Base-by-base conservation (phyloP, 2,329 filamentous ascomycete species). In the Delphinella strobiligena region DNA sequence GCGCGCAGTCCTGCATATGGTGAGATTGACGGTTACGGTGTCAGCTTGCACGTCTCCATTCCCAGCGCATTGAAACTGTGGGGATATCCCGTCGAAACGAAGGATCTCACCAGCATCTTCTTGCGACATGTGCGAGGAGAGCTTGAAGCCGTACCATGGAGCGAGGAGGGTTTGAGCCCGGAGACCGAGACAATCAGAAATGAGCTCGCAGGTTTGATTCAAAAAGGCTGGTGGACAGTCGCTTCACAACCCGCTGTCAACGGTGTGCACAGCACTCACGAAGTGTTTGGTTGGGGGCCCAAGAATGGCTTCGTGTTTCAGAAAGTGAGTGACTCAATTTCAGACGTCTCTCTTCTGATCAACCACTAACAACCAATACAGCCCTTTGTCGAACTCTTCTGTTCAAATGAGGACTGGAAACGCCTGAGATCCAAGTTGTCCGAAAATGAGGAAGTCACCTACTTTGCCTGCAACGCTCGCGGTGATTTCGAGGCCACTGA, bases 21-120 rank as follows among this genome's bases (percentile, higher is more conserved):
- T 52, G 87, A 95, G 60, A 95, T 95, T 43, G 88, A 96, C 55
- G 89, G 89, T n/a, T 96, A 96, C 56, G 91, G 91, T 9, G 87
- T 93, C n/a, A 91, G 82, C 41, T 69, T 98, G 30, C 91, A 95
- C 63, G 85, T 95, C 56, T 85, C 83, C 0, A 77, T 85, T n/a
- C 73, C 79, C 2, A 79, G 88, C 54, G 91, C 91, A 10, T 74
- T 89, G 48, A 72, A 75, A 48, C 70, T 94, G 22, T 98, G 91
- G 91, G 86, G 84, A 16, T 70, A 81, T 43, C 91, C 91, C 0
- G 75, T 72, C 18, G 74, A 73, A 3, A 58, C 59, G 2, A 65
- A 71, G 19, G 87, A 96, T 54, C 82, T 98, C 51, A 87, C 76
- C 50, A 65, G 70, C 9, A 67, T 95, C 34, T 96, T 98, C 62